These are phyloP conservation scores for Galerina marginata DNA, from an alignment of 768 basidiomycete species.

Conservation along the genomic window DNA sequence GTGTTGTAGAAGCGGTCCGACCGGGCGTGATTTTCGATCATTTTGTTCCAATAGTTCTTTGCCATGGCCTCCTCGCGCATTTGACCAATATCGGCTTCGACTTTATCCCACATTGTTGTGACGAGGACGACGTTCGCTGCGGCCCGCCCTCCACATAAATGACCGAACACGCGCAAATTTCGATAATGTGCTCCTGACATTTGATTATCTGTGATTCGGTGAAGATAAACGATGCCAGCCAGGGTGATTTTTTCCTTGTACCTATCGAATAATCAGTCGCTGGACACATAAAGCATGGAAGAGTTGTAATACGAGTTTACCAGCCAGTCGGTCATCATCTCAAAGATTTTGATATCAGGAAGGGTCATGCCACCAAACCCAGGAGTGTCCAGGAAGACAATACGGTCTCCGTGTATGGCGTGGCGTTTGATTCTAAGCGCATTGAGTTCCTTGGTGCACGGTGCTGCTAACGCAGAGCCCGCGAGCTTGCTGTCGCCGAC, in stretches of 20 bases:
- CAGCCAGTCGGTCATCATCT: constrained; percentile 41
- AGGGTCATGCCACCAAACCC: constrained; percentile 42
- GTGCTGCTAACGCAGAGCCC: constrained; percentile 29
- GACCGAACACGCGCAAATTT: constrained; percentile 51
- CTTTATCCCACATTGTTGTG: constrained; percentile 55
- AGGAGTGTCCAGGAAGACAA: constrained; percentile 46
- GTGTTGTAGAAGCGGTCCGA: constrained; percentile 14
- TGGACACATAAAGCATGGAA: not conserved
- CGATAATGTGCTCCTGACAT: constrained; percentile 45
- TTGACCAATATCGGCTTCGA: constrained; percentile 12
- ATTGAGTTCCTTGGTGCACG: constrained; percentile 42
- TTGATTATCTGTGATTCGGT: constrained; percentile 46
- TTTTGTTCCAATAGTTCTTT: constrained; percentile 19
- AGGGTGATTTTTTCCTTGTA: constrained; percentile 24
- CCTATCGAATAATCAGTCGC: constrained; percentile 13
- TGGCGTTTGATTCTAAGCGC: constrained; percentile 32
- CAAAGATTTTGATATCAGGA: constrained; percentile 42
- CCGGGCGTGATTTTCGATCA: constrained; percentile 17
- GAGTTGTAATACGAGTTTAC: constrained; percentile 18
- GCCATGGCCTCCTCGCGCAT: constrained; percentile 19
- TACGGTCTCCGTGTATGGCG: constrained; percentile 25
- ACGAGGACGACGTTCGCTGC: constrained; percentile 52
- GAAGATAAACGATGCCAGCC: constrained; percentile 48
- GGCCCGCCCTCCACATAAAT: constrained; percentile 50
- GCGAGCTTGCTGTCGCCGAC: constrained; percentile 10